Evolutionary conservation across 1,284 basidiomycete species (phyloP), one percentile per base, ranked within the genome.

Genomic region (Cerioporus squamosus): DNA sequence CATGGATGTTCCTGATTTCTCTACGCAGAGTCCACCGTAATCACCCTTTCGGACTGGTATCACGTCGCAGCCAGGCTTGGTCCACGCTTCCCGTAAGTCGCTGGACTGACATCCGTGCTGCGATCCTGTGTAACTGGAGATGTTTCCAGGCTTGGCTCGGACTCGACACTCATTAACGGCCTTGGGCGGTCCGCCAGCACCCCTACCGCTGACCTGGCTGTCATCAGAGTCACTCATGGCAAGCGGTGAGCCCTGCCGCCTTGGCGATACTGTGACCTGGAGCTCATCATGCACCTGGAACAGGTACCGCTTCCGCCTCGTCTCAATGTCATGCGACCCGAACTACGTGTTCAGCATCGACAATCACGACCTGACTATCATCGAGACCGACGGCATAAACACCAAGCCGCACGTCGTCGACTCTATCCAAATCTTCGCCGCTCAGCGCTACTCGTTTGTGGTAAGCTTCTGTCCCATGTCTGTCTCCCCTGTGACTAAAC

Each of bases 121-220:
- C 15, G 20, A 2, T n/a, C 31, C 3, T 20, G 18, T 22, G 17
- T 14, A 29, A 26, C 40, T 15, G 46, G 8, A 24, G 1, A 14
- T 17, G n/a, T 9, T 7, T 15, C 5, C 9, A 57, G 52, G 18
- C 15, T 7, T 2, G 44, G 52, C 8, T 26, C 60, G 6, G 52
- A 66, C 47, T 49, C 79, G 0, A 82, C 80, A 1, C 67, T 86
- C 8, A 81, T 87, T 66, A 87, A 87, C 53, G 79, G 80, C 3
- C 67, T 71, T 38, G 81, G 81, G 8, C 68, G 74, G 4, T 72
- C 59, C 39, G 6, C 31, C 3, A 66, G 64, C 14, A 67, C 64
- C 1, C 48, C 68, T 12, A 54, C 60, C 4, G 62, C 65, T 10
- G 53, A 66, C 1, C 62, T 77, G 18, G 64, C 75, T 3, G 71